Evolutionary conservation across 768 basidiomycete species (phyloP), one percentile per base, ranked within the genome.

Genomic region (Boletus rubroflammeus): DNA sequence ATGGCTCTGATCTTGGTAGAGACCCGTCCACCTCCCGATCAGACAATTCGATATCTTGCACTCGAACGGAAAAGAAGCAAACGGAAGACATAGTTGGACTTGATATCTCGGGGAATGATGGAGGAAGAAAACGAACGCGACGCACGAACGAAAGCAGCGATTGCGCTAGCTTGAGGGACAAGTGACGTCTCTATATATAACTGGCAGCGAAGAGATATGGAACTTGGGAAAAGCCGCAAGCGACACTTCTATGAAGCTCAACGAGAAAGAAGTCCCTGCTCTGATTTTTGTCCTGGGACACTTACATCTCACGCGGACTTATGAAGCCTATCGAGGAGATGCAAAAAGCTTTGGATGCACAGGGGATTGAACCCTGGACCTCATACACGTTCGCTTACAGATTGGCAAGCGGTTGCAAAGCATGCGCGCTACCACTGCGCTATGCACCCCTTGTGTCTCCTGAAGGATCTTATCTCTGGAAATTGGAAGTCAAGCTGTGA

Each of bases 291-390:
- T 42, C 15, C 2, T 9, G 14, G 14, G 21, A 6, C 25, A 23
- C 21, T 4, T 10, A 11, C 11, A 4, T 13, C 17, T 11, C 25
- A 17, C 8, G 5, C 7, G 5, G 15, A 25, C 25, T 11, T 26
- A 41, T n/a, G n/a, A 40, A 9, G 8, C n/a, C n/a, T 11, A 13
- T 21, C 8, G 19, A n/a, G 8, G 19, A 15, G 41, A 23, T 15
- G 6, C 17, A 55, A 58, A 66, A 62, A 58, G 15, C 2, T 62
- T 53, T 72, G 71, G 71, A 72, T 71, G 62, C 66, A 62, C 71
- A 71, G 71, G 71, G 71, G 71, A 72, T 72, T 72, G 71, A 72
- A 72, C 70, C 72, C 72, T 72, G 72, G 71, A 70, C 71, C 70
- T 72, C 64, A 72, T 72, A 72, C 71, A 72, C 45, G 14, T 54